A percentile compares a stretch with the other conserved stretches of the same genome.
Evolutionary conservation across 768 basidiomycete genomes (phyloP).

Genomic region (Russula dissimulans): DNA sequence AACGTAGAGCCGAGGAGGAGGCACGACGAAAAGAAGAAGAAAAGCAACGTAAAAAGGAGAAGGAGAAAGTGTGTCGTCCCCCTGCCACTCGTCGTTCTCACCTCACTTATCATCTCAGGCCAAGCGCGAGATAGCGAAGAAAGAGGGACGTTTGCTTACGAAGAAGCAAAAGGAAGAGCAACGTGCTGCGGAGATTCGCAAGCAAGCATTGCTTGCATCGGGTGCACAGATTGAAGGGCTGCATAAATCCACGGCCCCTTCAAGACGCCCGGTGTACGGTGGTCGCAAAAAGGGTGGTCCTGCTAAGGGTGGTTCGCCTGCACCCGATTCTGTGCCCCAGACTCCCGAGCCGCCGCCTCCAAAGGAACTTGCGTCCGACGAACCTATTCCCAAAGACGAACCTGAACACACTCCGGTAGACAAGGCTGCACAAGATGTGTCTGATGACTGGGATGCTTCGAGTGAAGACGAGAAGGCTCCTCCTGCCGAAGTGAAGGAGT

Average conservation of each 20-base stretch:
- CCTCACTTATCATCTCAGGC: slow-evolving; percentile 37
- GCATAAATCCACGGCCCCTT: slow-evolving; percentile 43
- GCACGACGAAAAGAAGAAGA: slow-evolving; percentile 70
- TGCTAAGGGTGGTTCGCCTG: slow-evolving; percentile 45
- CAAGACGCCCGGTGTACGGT: slow-evolving; percentile 76
- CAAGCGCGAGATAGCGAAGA: slow-evolving; percentile 83
- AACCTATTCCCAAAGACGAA: slow-evolving; percentile 21
- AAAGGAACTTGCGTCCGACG: slow-evolving; percentile 18
- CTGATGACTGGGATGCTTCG: slow-evolving; percentile 56
- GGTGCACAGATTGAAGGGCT: slow-evolving; percentile 89
- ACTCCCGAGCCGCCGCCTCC: slow-evolving; percentile 17
- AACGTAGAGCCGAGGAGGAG: slow-evolving; percentile 68
- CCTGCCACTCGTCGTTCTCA: slow-evolving; percentile 7
- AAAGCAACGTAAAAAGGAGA: slow-evolving; percentile 77
- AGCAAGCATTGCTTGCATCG: slow-evolving; percentile 81
- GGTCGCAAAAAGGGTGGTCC: slow-evolving; percentile 71
- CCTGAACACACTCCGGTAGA: slow-evolving; percentile 22
- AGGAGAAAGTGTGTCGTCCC: slow-evolving; percentile 55
- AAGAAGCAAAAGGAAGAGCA: slow-evolving; percentile 95
- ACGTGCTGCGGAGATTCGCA: slow-evolving; percentile 82
- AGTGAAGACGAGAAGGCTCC: slow-evolving; percentile 41
- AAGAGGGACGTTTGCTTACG: slow-evolving; percentile 90
- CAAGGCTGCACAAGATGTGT: slow-evolving; percentile 27
- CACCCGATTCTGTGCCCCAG: slow-evolving; percentile 42
- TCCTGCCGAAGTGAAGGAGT: slow-evolving; percentile 18